Base-by-base conservation (phyloP, 1,284 basidiomycete species). In the Mycena citricolor region DNA sequence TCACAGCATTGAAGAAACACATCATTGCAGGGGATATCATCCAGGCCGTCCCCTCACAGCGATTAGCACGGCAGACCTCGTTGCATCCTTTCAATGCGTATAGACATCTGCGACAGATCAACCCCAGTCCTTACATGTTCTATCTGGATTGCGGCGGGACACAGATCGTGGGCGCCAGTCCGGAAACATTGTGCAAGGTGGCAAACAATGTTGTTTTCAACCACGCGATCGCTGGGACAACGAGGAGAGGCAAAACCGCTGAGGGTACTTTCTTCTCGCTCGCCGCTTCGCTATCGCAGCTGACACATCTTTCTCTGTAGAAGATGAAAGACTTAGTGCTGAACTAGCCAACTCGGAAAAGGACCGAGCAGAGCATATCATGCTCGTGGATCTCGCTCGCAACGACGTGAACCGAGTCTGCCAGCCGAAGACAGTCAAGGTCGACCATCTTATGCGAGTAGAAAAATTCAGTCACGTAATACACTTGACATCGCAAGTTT, bases 51-150 rank as follows among this genome's bases (percentile, higher is more conserved):
- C 97, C 97, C 2, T 94, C 90, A 13, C 97, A 99, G 63, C 77
- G 95, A 13, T 73, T 99, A 28, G 73, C 86, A 13, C 79, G 92
- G 29, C 86, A 86, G 41, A 99, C 97, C 0, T 66, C 78, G 16
- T 71, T 99, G 22, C 94, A 99, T 65, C 94, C 97, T 0, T 99
- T 99, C 76, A 99, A 99, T 70, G 92, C 88, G 11, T 97, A 94
- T 65, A 79, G 97, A 19, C 89, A 93, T 47, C 74, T 99, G 33
- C 83, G 97, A 37, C 86, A 94, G 57, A 79, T 98, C 51, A 99
- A 99, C 62, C 97, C 97, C 1, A 94, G 90, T 43, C 97, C 97
- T 5, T 99, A 99, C 69, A 99, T 97, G 95, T 99, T 97, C 69
- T 99, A 95, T 65, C 67, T 99, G 54, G 91, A 99, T 59, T 94